Conservation (phyloP, 768 basidiomycete genomes). For the Erythrobasidium yunnanense region DNA sequence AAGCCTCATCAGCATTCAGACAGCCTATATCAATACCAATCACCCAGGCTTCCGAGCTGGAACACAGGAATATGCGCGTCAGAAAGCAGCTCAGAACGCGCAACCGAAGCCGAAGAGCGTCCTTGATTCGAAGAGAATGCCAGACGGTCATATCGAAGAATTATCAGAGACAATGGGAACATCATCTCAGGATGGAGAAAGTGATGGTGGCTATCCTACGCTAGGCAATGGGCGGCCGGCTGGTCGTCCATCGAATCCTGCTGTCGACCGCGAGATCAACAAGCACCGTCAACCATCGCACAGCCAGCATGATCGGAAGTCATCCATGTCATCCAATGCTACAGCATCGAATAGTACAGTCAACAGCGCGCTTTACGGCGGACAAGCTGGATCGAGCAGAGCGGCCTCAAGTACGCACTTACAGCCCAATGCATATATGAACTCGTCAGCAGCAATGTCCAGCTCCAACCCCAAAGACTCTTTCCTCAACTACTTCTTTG, state of each 20-base stretch:
- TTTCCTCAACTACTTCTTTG: slow-evolving; percentile 96
- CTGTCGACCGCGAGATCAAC: slow-evolving; percentile 40
- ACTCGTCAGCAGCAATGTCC: slow-evolving; percentile 11
- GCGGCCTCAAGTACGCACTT: slow-evolving; percentile 27
- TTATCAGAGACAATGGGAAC: neutral
- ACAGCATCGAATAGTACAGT: neutral
- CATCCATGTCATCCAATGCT: slow-evolving; percentile 43
- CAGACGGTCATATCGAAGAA: slow-evolving; percentile 24
- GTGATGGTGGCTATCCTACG: neutral
- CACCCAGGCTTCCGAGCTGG: slow-evolving; percentile 67
- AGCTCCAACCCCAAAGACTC: slow-evolving; percentile 51
- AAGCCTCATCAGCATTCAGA: slow-evolving; percentile 90
- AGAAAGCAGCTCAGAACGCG: neutral
- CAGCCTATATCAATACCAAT: slow-evolving; percentile 98
- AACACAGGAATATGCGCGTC: slow-evolving; percentile 3
- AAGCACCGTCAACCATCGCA: slow-evolving; percentile 64
- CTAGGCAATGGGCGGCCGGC: slow-evolving; percentile 18
- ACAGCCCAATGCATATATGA: slow-evolving; percentile 20
- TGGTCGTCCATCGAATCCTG: neutral
- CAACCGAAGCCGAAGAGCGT: neutral
- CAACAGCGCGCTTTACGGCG: slow-evolving; percentile 36
- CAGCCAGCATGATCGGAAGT: slow-evolving; percentile 61
- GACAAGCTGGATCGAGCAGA: slow-evolving; percentile 38
- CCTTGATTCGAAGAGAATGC: slow-evolving; percentile 2
- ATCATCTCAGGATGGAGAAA: slow-evolving; percentile 6